These are phyloP conservation scores for Triticum monococcum DNA, from an alignment of 176 grass and related monocot genomes.

Conservation along the genomic window DNA sequence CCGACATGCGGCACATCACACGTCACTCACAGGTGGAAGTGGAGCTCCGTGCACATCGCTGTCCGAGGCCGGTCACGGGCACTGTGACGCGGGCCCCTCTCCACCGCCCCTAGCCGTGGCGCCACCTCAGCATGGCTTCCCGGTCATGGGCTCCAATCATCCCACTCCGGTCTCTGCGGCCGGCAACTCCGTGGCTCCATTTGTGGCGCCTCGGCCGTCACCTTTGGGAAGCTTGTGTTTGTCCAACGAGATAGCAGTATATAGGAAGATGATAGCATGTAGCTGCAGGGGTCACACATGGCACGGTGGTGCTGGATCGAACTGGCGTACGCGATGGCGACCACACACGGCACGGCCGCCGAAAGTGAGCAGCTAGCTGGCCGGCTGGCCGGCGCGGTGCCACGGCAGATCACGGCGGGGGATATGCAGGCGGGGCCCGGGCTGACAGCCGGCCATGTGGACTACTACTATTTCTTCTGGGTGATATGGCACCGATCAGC, in stretches of 20 bases:
- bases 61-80: not conserved
- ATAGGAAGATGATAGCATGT: no score
- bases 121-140: not conserved
- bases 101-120: not conserved
- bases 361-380: not conserved
- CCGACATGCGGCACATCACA: not conserved
- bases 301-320: not conserved
- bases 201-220: no score
- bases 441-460: slow-evolving; percentile 38
- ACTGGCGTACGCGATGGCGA: not conserved
- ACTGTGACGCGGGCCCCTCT: not conserved
- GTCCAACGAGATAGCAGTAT: no score
- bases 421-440: slow-evolving; percentile 12
- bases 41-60: not conserved
- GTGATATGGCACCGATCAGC: slow-evolving; percentile 25
- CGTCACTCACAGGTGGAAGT: not conserved
- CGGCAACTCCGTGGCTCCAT: not conserved
- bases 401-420: slow-evolving; percentile 20
- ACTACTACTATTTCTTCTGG: not conserved
- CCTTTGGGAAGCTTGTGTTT: no score
- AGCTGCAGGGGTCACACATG: no score
- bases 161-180: not conserved
- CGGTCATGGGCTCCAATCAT: not conserved
- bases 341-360: not conserved
- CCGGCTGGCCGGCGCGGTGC: not conserved